Percentiles rank a stretch among this genome's conserved stretches.
phyloP scores from a whole-genome alignment of 805 yeast species.

The Pichia sporocuriosa region DNA sequence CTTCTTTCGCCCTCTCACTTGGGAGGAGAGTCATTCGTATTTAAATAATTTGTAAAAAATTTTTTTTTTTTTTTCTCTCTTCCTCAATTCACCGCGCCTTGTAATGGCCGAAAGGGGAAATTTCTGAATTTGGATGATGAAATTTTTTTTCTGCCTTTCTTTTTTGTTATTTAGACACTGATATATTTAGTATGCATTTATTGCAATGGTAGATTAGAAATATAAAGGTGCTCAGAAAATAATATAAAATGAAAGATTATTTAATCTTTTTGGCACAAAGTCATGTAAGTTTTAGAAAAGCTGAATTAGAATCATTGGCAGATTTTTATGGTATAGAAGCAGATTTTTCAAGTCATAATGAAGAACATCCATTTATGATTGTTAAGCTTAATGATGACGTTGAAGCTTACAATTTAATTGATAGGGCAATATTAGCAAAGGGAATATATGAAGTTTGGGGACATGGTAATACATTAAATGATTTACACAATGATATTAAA shows the following conservation, averaged over 20 bases:
- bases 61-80: too few species aligned
- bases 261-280: slow-evolving; percentile 81
- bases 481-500: slow-evolving; percentile 49
- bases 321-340: slow-evolving; percentile 47
- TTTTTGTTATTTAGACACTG: too few species aligned
- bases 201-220: too few species aligned
- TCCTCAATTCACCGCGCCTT: too few species aligned
- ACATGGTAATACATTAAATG: slow-evolving; percentile 46
- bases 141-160: too few species aligned
- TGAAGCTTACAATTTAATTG: slow-evolving; percentile 56
- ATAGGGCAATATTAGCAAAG: slow-evolving; percentile 61
- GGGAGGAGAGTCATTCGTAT: too few species aligned
- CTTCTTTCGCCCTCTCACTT: too few species aligned
- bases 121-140: background rate
- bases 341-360: slow-evolving; percentile 55
- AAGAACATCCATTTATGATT: slow-evolving; percentile 60
- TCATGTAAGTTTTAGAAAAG: slow-evolving; percentile 67
- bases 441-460: slow-evolving; percentile 88
- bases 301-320: slow-evolving; percentile 84
- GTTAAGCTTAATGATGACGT: slow-evolving; percentile 61
- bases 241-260: slow-evolving; percentile 51
- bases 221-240: too few species aligned
- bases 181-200: too few species aligned
- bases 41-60: too few species aligned
- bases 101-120: background rate